These are phyloP conservation scores for Talaromyces sp. DNA, from an alignment of 2,329 filamentous ascomycete species.

Conservation along the genomic window DNA sequence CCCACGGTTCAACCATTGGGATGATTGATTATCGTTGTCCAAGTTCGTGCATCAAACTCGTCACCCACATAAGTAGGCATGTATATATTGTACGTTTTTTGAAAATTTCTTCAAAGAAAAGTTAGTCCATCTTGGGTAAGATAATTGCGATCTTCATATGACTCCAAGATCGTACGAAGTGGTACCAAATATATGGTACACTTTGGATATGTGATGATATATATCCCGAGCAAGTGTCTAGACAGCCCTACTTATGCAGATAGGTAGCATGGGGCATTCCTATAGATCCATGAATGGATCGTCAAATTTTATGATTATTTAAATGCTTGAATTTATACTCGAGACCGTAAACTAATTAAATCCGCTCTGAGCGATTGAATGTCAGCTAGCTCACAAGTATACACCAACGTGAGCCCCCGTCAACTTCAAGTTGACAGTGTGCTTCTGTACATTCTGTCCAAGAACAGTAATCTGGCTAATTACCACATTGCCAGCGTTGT, in stretches of 20 bases:
- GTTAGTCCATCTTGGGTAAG: not conserved
- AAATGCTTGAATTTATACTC: not conserved
- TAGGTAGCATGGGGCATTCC: too few relatives aligned
- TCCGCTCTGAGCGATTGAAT: not conserved
- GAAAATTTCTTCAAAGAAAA: not conserved
- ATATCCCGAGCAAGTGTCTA: not conserved
- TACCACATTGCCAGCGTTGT: constrained; percentile 24
- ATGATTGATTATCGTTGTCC: too few relatives aligned
- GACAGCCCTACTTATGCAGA: not conserved
- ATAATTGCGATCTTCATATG: not conserved
- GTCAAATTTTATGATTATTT: not conserved
- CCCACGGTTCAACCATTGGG: too few relatives aligned
- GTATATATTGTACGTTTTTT: too few relatives aligned
- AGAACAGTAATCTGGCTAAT: constrained; percentile 36
- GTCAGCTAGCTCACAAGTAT: not conserved
- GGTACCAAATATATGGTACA: too few relatives aligned
- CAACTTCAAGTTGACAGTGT: constrained; percentile 13
- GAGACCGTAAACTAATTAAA: not conserved
- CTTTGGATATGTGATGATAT: not conserved
- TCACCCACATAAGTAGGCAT: too few relatives aligned
- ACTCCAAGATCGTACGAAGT: too few relatives aligned
- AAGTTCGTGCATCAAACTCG: not conserved
- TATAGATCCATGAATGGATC: not conserved
- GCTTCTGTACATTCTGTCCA: constrained; percentile 23
- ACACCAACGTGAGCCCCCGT: not conserved